phyloP scores from a whole-genome alignment of 306 rosid species.

The Malus orientalis region DNA sequence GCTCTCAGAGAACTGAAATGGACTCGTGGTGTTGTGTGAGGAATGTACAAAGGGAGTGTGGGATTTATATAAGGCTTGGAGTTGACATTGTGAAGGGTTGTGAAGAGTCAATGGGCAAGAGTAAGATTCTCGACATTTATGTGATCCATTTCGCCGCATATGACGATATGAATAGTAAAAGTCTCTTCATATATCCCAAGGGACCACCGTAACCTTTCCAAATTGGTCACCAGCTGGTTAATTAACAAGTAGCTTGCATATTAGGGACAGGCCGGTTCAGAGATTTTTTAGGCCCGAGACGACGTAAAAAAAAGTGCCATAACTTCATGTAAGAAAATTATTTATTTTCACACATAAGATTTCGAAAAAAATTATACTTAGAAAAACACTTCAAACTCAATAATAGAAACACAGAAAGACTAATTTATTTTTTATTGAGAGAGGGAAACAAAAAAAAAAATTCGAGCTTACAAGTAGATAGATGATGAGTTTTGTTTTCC shows the following conservation, averaged over 20 bases:
- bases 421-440: too few relatives aligned
- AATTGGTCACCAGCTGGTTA: background rate
- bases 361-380: too few relatives aligned
- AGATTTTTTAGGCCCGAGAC: too few relatives aligned
- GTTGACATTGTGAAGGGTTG: constrained; percentile 35
- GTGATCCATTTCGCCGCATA: constrained; percentile 51
- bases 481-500: too few relatives aligned
- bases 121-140: background rate
- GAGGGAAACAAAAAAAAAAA: too few relatives aligned
- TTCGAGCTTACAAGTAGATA: too few relatives aligned
- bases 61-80: constrained; percentile 32
- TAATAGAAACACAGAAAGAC: too few relatives aligned
- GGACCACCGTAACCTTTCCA: constrained; percentile 34
- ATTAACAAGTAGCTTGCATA: background rate
- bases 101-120: constrained; percentile 21
- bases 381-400: too few relatives aligned
- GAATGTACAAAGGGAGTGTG: background rate
- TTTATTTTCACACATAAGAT: too few relatives aligned
- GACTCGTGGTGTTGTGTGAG: background rate
- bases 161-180: constrained; percentile 14
- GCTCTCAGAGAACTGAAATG: background rate
- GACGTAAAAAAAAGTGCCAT: too few relatives aligned
- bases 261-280: background rate
- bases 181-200: constrained; percentile 53
- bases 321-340: too few relatives aligned